Percentiles rank a stretch among this genome's conserved stretches.
Evolutionary conservation across 148 eudicot species (phyloP).

Genomic region (Camellia granthamiana): DNA sequence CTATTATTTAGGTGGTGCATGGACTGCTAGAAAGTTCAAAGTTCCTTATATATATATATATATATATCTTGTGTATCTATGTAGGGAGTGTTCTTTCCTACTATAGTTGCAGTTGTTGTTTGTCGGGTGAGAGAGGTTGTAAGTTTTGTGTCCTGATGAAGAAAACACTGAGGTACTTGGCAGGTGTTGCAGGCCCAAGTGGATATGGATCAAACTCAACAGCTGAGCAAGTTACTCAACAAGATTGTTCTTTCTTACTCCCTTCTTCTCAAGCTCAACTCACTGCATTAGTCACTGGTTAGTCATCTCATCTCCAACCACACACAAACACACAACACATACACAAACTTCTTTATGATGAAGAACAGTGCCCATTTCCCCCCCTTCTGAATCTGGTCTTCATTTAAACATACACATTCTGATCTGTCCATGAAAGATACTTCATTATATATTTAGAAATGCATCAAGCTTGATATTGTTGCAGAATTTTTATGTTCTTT

Average conservation of each 20-base stretch:
- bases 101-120: not conserved
- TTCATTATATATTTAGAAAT: not conserved
- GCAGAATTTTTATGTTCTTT: no score
- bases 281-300: conserved; percentile 91
- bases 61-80: not conserved
- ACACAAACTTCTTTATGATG: not conserved
- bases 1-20: not conserved
- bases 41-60: conserved; percentile 26
- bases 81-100: not conserved
- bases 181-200: conserved; percentile 82
- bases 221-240: conserved; percentile 64
- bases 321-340: not conserved
- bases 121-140: conserved; percentile 18
- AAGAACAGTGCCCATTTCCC: not conserved
- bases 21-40: not conserved
- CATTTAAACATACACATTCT: not conserved
- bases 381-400: not conserved
- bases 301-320: not conserved
- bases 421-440: not conserved
- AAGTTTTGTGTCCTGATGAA: conserved; percentile 42
- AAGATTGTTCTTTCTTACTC: conserved; percentile 32
- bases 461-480: not conserved
- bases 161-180: conserved; percentile 63
- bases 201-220: conserved; percentile 91
- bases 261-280: conserved; percentile 31